These are phyloP conservation scores for baker's yeast (Saccharomyces cerevisiae) DNA, from an alignment of 805 yeast genomes.

Conservation along the genomic window DNA sequence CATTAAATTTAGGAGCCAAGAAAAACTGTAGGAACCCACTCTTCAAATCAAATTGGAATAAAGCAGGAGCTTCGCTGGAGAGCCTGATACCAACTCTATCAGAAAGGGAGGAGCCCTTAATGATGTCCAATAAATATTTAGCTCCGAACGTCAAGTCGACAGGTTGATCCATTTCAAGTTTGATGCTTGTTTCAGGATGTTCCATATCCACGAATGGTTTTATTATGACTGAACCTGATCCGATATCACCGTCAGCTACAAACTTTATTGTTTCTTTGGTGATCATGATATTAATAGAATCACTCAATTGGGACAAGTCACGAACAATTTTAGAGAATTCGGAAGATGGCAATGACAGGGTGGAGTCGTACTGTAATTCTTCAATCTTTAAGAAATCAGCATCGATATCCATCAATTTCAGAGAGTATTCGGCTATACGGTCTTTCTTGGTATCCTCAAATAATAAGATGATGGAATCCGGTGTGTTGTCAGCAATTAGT, in stretches of 20 bases:
- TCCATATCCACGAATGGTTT: conserved; percentile 81
- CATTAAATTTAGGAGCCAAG: conserved; percentile 96
- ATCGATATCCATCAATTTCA: conserved; percentile 93
- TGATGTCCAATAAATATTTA: conserved; percentile 82
- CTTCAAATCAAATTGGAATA: conserved; percentile 77
- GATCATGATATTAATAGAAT: conserved; percentile 75
- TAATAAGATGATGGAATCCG: conserved; percentile 68
- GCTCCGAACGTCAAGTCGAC: conserved; percentile 86
- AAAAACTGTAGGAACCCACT: conserved; percentile 92
- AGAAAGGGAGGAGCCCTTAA: conserved; percentile 80
- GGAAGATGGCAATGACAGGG: conserved; percentile 74
- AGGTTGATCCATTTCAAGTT: conserved; percentile 74
- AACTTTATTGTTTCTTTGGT: conserved; percentile 90
- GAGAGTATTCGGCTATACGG: conserved; percentile 81
- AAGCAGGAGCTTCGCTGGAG: conserved; percentile 86
- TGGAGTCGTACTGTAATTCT: conserved; percentile 84
- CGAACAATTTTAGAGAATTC: conserved; percentile 87
- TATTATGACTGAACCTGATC: conserved; percentile 76
- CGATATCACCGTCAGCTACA: conserved; percentile 84
- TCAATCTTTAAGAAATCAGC: conserved; percentile 90
- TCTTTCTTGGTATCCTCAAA: conserved; percentile 91
- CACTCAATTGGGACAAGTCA: conserved; percentile 80
- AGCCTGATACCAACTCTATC: conserved; percentile 72
- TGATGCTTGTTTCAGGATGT: conserved; percentile 64
- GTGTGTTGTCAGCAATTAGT: conserved; percentile 79